A percentile compares a stretch with the other conserved stretches of the same genome.
phyloP scores from a whole-genome alignment of 331 rosid genomes.

The Pyrus hybrid region DNA sequence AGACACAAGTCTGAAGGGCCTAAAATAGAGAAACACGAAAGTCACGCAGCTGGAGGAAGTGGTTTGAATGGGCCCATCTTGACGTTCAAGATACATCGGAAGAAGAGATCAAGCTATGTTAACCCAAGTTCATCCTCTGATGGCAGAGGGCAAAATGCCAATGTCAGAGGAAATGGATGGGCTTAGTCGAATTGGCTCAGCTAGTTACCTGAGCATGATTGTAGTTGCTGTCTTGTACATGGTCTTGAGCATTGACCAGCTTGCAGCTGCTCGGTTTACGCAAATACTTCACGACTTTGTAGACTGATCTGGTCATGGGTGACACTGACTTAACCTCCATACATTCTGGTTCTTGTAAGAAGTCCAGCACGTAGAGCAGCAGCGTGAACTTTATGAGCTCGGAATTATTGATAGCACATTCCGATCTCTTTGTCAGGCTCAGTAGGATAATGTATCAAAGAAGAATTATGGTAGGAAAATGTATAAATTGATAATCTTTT shows the following conservation, averaged over 20 bases:
- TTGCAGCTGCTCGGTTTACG: slow-evolving; percentile 16
- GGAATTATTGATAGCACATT: slow-evolving; percentile 12
- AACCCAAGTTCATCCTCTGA: slow-evolving; percentile 53
- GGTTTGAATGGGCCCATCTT: slow-evolving; percentile 50
- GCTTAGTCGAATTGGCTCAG: slow-evolving; percentile 25
- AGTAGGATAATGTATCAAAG: neutral
- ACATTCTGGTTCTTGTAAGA: slow-evolving; percentile 21
- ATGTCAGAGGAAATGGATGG: slow-evolving; percentile 64
- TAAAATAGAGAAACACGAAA: slow-evolving; percentile 33
- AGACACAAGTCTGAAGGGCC: slow-evolving; percentile 48
- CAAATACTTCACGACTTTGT: slow-evolving; percentile 12
- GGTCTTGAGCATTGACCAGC: slow-evolving; percentile 22
- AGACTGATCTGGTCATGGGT: slow-evolving; percentile 1
- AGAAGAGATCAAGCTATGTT: slow-evolving; percentile 76
- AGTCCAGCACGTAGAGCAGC: slow-evolving; percentile 5
- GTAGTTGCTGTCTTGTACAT: slow-evolving; percentile 23
- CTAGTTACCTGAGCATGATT: neutral
- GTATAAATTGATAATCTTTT: neutral
- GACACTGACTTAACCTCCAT: slow-evolving; percentile 15
- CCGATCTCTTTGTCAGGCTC: neutral
- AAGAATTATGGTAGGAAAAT: neutral
- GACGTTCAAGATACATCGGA: slow-evolving; percentile 76
- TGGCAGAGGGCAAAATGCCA: slow-evolving; percentile 56
- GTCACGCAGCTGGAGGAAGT: slow-evolving; percentile 33
- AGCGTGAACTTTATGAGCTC: slow-evolving; percentile 17